Evolutionary conservation across 2,329 filamentous ascomycete genomes (phyloP).

Genomic region (Cladosporium sp.): DNA sequence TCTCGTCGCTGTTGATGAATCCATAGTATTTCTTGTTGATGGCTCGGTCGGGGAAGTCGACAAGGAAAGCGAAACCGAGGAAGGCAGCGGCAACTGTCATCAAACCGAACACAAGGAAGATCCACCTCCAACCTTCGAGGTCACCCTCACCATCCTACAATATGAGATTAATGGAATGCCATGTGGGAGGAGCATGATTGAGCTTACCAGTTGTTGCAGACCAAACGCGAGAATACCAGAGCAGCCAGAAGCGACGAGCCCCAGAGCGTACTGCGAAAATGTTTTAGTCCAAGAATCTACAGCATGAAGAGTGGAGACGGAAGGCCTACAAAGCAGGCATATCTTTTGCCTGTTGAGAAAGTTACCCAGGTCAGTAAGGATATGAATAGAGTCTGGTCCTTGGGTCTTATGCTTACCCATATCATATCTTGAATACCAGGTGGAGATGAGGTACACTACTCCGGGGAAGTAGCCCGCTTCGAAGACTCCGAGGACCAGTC

Average conservation of each 20-base stretch:
- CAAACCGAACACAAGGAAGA: slow-evolving; percentile 39
- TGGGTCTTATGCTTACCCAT: neutral
- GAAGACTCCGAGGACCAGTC: slow-evolving; percentile 58
- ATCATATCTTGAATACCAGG: slow-evolving; percentile 38
- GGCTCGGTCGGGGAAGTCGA: slow-evolving; percentile 15
- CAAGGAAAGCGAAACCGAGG: neutral
- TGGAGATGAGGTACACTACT: slow-evolving; percentile 65
- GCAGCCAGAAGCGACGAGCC: slow-evolving; percentile 43
- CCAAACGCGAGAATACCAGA: slow-evolving; percentile 40
- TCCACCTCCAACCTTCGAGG: slow-evolving; percentile 39
- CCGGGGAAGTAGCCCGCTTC: slow-evolving; percentile 52
- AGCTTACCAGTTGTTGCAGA: slow-evolving; percentile 31
- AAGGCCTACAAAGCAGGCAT: slow-evolving; percentile 8
- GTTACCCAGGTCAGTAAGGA: no score
- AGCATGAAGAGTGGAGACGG: no score
- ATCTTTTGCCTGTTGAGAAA: neutral
- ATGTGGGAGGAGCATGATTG: slow-evolving; percentile 28
- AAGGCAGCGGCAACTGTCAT: slow-evolving; percentile 9
- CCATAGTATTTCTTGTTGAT: slow-evolving; percentile 17
- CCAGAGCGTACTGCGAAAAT: slow-evolving; percentile 44
- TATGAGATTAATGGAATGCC: slow-evolving; percentile 27
- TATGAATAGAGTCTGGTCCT: no score
- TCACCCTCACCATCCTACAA: slow-evolving; percentile 30
- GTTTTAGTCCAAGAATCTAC: no score
- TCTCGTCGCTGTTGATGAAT: slow-evolving; percentile 29